Evolutionary conservation across 2,329 filamentous ascomycete genomes (phyloP).

Genomic region (Parastagonospora avenae): DNA sequence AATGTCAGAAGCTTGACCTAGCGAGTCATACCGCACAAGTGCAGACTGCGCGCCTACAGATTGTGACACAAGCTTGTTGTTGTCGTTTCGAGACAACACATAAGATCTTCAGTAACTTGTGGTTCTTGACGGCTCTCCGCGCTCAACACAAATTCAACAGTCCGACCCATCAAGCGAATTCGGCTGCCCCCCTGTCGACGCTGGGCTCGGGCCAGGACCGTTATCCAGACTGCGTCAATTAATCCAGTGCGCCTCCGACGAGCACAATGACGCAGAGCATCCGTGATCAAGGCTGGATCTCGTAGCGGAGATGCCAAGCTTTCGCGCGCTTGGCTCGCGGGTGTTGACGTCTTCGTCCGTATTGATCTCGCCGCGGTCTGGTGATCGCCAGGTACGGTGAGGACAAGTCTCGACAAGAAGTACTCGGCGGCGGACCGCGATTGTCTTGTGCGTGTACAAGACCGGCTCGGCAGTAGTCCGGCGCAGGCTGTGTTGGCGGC

Average conservation of each 20-base stretch:
- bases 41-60: no score
- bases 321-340: conserved; percentile 9
- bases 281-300: conserved; percentile 1
- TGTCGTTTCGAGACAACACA: no score
- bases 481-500: conserved; percentile 18
- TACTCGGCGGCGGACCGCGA: neutral
- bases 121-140: no score
- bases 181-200: no score
- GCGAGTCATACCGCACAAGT: no score
- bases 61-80: no score
- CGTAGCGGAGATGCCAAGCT: conserved; percentile 16
- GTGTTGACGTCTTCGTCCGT: conserved; percentile 3
- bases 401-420: neutral
- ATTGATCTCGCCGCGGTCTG: neutral
- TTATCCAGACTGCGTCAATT: no score
- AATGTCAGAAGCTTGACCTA: neutral
- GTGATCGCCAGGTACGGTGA: conserved; percentile 6
- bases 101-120: no score
- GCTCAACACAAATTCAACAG: no score
- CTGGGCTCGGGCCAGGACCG: no score
- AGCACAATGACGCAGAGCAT: neutral
- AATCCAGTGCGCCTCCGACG: conserved; percentile 6
- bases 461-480: neutral
- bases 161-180: no score
- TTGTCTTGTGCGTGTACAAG: neutral